Base-by-base conservation (phyloP, 495 filamentous ascomycete species). In the Astrothelium macrocarpum region DNA sequence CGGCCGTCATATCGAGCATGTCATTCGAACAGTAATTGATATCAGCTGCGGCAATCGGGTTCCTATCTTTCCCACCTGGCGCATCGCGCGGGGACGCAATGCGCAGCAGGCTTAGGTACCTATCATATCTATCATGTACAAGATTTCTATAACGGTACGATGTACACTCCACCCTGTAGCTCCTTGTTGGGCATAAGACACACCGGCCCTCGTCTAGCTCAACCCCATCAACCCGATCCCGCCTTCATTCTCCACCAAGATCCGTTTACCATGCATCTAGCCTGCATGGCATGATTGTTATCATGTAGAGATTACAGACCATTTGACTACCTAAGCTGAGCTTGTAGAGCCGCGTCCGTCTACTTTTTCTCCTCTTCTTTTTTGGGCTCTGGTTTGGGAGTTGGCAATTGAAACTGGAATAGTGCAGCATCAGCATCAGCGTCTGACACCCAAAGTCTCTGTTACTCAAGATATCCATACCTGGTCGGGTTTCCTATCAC, bases 361-460 rank as follows among this genome's bases (percentile, higher is more conserved):
- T 90, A 95, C 83, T 96, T 96, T 89, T 97, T 96, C 75, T 88
- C 78, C 71, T 88, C 90, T 75, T 96, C 90, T 69, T 87, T 84
- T 78, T 90, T 90, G 69, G 88, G 85, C 78, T 97, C 93, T 0
- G 95, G 91, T 78, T 97, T 95, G 65, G 94, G 91, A 31, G 87
- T 95, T 14, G 95, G 93, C 62, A 97, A 79, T 79, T 96, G 95
- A 81, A 96, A 97, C 73, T 85, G 60, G n/a, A 65, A 61, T 71
- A 63, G 68, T 67, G 10, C 49, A 53, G 62, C 46, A 63, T 45
- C n/a, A 11, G 49, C 0, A 16, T 59, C 53, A 31, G 31, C 49
- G 16, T 25, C n/a, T 36, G 12, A 43, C 34, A 42, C 61, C 36
- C 45, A 23, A 42, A 34, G n/a, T 53, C 23, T 53, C 53, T 7